Evolutionary conservation across 176 grass and related monocot genomes (phyloP), one percentile per base, ranked within the genome.

Genomic region (Themeda triandra): DNA sequence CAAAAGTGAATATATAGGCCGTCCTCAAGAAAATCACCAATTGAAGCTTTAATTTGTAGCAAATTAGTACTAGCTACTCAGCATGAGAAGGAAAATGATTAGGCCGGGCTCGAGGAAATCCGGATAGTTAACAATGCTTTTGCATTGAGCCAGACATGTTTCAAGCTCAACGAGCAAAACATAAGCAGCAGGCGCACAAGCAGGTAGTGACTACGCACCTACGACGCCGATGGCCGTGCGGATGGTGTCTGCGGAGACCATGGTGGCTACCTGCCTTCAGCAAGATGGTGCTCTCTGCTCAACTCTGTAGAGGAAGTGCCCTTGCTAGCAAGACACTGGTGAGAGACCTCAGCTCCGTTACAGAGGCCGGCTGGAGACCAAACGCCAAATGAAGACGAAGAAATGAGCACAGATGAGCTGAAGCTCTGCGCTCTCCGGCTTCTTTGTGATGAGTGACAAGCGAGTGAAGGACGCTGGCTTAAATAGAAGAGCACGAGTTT

Each of bases 201-300:
- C 17, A 51, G 46, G 46, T 51, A 18, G 15, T 51, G 46, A 51
- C 46, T 51, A 51, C 85, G 19, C 84, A 92, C 94, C 94, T 44
- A 97, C 46, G 75, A 97, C 83, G 46, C 94, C 94, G 79, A 97
- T 82, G 66, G 60, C 92, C 7, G 94, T 97, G 63, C 94, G 87
- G 75, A 94, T 94, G 83, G 76, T 46, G 76, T 97, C 92, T 0
- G 85, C 2, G 6, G 92, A 90, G 80, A 97, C 37, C 94, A 51
- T 51, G 46, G 46, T 51, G 13, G 17, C 5, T 51, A 18, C 13
- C 66, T n/a, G 10, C 66, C 66, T 69, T n/a, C 10, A 6, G 35
- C 8, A 39, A 69, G 33, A 6, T 69, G 66, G 32, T 37, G 32
- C 33, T 68, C 32, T 23, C 8, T 39, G 36, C 28, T 31, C 13